phyloP scores from a whole-genome alignment of 768 basidiomycete genomes.

The Auriscalpium orientale region DNA sequence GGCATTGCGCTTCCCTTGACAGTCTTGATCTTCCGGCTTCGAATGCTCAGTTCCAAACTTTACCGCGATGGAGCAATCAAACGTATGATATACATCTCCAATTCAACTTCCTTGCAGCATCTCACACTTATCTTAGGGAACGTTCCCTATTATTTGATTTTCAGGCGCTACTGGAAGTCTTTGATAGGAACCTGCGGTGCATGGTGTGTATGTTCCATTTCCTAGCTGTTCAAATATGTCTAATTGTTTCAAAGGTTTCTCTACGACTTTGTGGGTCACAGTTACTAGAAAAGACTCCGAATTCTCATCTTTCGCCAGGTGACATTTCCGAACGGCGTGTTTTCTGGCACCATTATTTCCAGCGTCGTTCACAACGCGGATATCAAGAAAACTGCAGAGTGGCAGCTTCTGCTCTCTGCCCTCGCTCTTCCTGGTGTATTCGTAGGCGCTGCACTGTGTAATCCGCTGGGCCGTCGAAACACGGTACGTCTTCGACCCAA shows the following conservation, averaged over 20 bases:
- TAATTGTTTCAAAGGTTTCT: slow-evolving; percentile 42
- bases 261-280: slow-evolving; percentile 50
- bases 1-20: slow-evolving; percentile 56
- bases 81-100: slow-evolving; percentile 28
- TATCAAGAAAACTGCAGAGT: slow-evolving; percentile 58
- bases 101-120: neutral
- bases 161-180: slow-evolving; percentile 59
- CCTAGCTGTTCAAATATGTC: neutral
- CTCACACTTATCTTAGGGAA: slow-evolving; percentile 25
- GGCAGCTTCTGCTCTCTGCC: slow-evolving; percentile 56
- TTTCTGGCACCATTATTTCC: slow-evolving; percentile 60
- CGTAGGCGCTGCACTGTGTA: slow-evolving; percentile 35
- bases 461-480: slow-evolving; percentile 49
- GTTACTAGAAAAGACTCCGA: neutral
- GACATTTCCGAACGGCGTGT: slow-evolving; percentile 68
- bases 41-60: slow-evolving; percentile 62
- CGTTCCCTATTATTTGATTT: slow-evolving; percentile 54
- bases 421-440: slow-evolving; percentile 53
- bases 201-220: slow-evolving; percentile 36
- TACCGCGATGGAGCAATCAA: slow-evolving; percentile 62
- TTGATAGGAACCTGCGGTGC: slow-evolving; percentile 69
- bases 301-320: slow-evolving; percentile 30
- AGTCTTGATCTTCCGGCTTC: slow-evolving; percentile 65
- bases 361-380: slow-evolving; percentile 49
- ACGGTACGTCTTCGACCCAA: slow-evolving; percentile 30